Evolutionary conservation across 2,329 filamentous ascomycete genomes (phyloP), one percentile per base, ranked within the genome.

Genomic region (Bipolaris victoriae): DNA sequence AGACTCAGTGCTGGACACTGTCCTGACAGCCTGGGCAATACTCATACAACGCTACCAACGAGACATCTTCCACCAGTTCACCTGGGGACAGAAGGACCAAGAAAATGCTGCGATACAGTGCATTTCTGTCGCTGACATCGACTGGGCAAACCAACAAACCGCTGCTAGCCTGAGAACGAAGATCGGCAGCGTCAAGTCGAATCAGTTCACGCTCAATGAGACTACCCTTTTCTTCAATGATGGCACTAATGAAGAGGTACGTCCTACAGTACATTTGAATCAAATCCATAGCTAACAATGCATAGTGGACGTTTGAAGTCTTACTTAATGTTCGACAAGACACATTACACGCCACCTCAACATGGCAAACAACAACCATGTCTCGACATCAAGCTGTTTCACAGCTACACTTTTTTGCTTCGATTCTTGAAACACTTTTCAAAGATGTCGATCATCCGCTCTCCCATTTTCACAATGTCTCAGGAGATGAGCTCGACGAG

Each of bases 351-450:
- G 73, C 80, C 7, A 74, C 71, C 10, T 76, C 80, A n/a, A 59
- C 74, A 52, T 82, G 80, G 79, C 70, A 75, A 33, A 72, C 74
- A 11, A 65, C 77, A 4, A 76, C 69, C 39, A 77, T 81, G 65
- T 71, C 79, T 15, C 72, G 69, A 36, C 80, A 79, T 61, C 81
- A 80, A 58, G 70, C 81, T 1, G 72, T 71, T 1, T 75, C 74
- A 26, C 74, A 82, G 51, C 72, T 82, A 36, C 71, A 79, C 39
- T 76, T 75, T 22, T 71, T 83, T 31, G 70, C 74, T 47, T 77
- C 54, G 29, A 73, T 72, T 35, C 58, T 76, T 54, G 62, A 65
- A 55, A 67, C 58, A 54, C 61, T 83, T 46, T 78, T 83, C 20
- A 57, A 33, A 40, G 53, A 63, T 31, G 52, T 57, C 16, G 58